Base-by-base conservation (phyloP, 1,139 yeast genomes). In the Geotrichum candidum region DNA sequence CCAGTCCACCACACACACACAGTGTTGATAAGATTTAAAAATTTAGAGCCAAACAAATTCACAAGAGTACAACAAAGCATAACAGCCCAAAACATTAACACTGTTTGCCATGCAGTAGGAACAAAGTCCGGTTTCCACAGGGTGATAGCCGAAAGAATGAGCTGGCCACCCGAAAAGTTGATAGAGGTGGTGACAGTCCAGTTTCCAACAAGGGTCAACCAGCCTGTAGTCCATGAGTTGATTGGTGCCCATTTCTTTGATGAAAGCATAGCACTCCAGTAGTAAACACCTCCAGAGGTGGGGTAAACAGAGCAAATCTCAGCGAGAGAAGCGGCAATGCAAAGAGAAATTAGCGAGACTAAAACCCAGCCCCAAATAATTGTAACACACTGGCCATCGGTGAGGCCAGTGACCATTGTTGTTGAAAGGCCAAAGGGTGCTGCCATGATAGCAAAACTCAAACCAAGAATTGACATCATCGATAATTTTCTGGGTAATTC, bases 311-410 rank as follows among this genome's bases (percentile, higher is more conserved):
- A 50, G 66, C 70, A 67, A 54, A 68, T 65, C 57, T 68, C 71
- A n/a, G 68, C 71, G 31, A 68, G 64, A 2, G 71, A 68, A 9
- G 68, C 61, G 15, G 69, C 68, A 46, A 68, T 68, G 51, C 69
- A 68, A 11, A 67, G 56, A 35, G 67, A 65, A 58, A 67, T 68
- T n/a, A 64, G 50, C 13, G 68, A 63, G 18, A 68, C 69, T 11
- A 67, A 51, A 13, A 54, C 53, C 61, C 68, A 61, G 3, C 70
- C 71, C 70, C 69, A 68, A 27, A 68, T 55, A 46, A 68, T 65
- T 18, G 70, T 63, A 23, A 68, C 66, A 18, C 69, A 63, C 31
- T 70, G 70, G 22, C 69, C 72, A 57, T 66, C 69, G 11, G 65
- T 62, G 31, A 69, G 63, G 25, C 72, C 69, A 38, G 66, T 64